Evolutionary conservation across 2,329 filamentous ascomycete species (phyloP).

Genomic region (Graphilbum ipis-grandicollis): DNA sequence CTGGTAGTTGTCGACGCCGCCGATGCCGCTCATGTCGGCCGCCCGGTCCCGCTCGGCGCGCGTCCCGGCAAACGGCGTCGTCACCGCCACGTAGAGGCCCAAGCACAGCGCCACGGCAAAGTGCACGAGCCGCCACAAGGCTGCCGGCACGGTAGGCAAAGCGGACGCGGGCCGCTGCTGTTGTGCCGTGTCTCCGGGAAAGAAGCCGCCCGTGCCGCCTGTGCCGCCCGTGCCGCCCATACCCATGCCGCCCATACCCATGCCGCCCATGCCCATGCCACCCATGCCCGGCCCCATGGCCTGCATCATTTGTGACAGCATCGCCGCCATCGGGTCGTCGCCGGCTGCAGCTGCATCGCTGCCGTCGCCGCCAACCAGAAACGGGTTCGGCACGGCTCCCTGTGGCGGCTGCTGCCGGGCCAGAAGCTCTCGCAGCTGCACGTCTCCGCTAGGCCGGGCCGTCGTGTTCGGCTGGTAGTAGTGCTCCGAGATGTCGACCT

Average conservation of each 20-base stretch:
- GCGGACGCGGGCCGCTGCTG: slow-evolving; percentile 12
- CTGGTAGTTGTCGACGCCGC: slow-evolving; percentile 6
- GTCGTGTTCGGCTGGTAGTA: slow-evolving; percentile 38
- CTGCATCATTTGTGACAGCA: slow-evolving; percentile 57
- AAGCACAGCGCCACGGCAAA: slow-evolving; percentile 53
- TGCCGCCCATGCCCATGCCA: slow-evolving; percentile 9
- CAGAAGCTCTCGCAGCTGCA: slow-evolving; percentile 49
- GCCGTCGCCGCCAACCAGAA: slow-evolving; percentile 1
- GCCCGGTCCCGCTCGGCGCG: slow-evolving; percentile 37
- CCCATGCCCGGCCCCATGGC: slow-evolving; percentile 25
- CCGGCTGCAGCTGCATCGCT: slow-evolving; percentile 13
- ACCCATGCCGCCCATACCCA: slow-evolving; percentile 3
- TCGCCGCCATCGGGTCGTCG: slow-evolving; percentile 54
- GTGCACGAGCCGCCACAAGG: slow-evolving; percentile 58
- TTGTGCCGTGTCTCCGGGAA: slow-evolving; percentile 19
- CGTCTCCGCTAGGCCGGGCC: slow-evolving; percentile 26
- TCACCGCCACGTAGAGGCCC: slow-evolving; percentile 51
- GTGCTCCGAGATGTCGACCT: slow-evolving; percentile 65
- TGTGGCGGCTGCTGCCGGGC: slow-evolving; percentile 15
- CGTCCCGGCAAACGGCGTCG: slow-evolving; percentile 52
- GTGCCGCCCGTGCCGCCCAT: slow-evolving; percentile 10
- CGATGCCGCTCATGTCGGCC: slow-evolving; percentile 12
- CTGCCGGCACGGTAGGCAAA: slow-evolving; percentile 16
- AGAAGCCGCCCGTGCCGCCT: slow-evolving; percentile 10
- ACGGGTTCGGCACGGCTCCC: slow-evolving; percentile 6